A percentile compares a stretch with the other conserved stretches of the same genome.
Evolutionary conservation across 768 basidiomycete genomes (phyloP).

Genomic region (Mrakia frigida): DNA sequence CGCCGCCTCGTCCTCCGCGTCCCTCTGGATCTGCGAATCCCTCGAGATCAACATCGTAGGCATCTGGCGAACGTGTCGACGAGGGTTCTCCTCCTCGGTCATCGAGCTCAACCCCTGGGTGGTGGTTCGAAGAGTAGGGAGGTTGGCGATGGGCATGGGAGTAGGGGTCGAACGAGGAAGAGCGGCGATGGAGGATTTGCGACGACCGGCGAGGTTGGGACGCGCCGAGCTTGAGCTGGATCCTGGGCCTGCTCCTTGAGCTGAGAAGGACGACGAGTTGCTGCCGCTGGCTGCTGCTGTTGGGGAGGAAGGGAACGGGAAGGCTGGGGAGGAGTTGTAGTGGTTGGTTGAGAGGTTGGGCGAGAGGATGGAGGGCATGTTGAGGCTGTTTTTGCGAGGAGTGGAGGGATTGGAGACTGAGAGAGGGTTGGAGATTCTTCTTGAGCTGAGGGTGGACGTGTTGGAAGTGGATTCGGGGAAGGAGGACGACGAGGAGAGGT

Average conservation of each 20-base stretch:
- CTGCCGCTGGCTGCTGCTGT: background rate
- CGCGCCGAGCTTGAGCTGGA: background rate
- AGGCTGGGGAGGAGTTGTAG: slow-evolving; percentile 1
- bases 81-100: slow-evolving; percentile 15
- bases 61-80: slow-evolving; percentile 22
- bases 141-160: slow-evolving; percentile 30
- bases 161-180: slow-evolving; percentile 23
- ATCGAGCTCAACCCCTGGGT: slow-evolving; percentile 5
- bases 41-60: slow-evolving; percentile 24
- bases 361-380: slow-evolving; percentile 15
- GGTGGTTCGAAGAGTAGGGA: slow-evolving; percentile 23
- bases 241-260: too few relatives aligned
- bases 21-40: slow-evolving; percentile 17
- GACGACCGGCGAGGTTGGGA: background rate
- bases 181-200: slow-evolving; percentile 28
- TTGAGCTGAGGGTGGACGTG: background rate
- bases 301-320: background rate
- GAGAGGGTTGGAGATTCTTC: too few relatives aligned
- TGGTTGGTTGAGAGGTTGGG: slow-evolving; percentile 13
- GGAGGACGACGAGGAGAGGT: slow-evolving; percentile 7
- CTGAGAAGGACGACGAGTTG: background rate
- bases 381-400: background rate
- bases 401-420: background rate
- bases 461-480: background rate
- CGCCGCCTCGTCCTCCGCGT: slow-evolving; percentile 5